Conservation (phyloP, 1,284 basidiomycete species). For the Inonotus hispidus region DNA sequence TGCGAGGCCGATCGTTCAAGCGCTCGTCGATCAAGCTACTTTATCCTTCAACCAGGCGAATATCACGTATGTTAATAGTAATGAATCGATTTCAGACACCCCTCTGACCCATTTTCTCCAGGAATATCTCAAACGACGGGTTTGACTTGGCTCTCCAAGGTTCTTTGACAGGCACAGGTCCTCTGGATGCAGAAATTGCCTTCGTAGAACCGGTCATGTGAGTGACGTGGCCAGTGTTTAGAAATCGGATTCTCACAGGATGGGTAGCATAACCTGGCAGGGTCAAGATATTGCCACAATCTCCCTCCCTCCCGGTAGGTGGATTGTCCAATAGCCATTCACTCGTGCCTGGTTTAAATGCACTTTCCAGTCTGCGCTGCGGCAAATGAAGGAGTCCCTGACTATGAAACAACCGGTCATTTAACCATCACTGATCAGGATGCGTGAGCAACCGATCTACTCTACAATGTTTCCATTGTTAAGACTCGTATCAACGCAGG, state of each 20-base stretch:
- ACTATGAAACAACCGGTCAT: conserved; percentile 48
- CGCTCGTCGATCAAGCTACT: conserved; percentile 55
- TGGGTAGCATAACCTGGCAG: conserved; percentile 54
- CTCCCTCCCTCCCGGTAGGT: conserved; percentile 49
- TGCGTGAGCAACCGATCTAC: conserved; percentile 32
- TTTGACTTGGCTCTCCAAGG: conserved; percentile 57
- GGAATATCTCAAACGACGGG: conserved; percentile 52
- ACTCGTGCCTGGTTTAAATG: background rate
- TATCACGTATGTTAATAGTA: conserved; percentile 47
- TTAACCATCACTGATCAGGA: conserved; percentile 49
- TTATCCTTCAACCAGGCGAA: conserved; percentile 57
- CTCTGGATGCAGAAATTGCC: conserved; percentile 59
- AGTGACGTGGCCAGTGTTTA: conserved; percentile 23
- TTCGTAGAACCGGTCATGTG: conserved; percentile 52
- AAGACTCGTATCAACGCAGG: conserved; percentile 25
- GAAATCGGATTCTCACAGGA: background rate
- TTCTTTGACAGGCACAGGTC: conserved; percentile 55
- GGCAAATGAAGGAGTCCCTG: conserved; percentile 62
- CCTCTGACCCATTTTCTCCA: conserved; percentile 21
- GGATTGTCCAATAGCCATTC: background rate
- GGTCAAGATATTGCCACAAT: conserved; percentile 65
- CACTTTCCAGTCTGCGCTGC: conserved; percentile 53
- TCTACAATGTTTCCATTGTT: background rate
- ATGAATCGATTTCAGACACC: conserved; percentile 17
- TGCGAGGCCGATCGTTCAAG: conserved; percentile 61